Base-by-base conservation (phyloP, 345 rosid species). In the Arabis alpina region DNA sequence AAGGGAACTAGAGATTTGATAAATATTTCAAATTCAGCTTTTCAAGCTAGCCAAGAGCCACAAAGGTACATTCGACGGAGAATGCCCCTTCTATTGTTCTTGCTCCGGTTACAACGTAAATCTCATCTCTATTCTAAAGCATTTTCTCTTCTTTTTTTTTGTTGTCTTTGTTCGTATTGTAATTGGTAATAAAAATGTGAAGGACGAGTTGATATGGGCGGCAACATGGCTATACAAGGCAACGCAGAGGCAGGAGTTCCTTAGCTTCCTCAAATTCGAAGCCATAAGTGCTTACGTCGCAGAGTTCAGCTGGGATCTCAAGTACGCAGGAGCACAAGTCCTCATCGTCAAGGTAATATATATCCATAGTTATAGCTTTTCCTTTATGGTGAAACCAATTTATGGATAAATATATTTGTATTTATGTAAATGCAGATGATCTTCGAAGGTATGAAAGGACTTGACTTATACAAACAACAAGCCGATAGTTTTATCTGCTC, bases 121-220 rank as follows among this genome's bases (percentile, higher is more conserved):
- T 24, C 42, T 54, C 54, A 51, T 51, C 65, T 64, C 42, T 52
- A 48, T 36, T 34, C 16, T 8, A 13, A 37, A 5, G 1, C n/a
- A 27, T 39, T 62, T 53, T 62, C 14, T 52, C 8, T 61, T 66
- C 36, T 25, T 13, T 34, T 6, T 5, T 15, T n/a, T 13, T 24
- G 1, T 53, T 32, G 25, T 25, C 12, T 51, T 51, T 43, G 16
- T 36, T 52, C 41, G 24, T 37, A 40, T 41, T 42, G 5, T 73
- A 6, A 59, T 36, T 66, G 67, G 36, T 4, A 7, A 34, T 6
- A 34, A 30, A 49, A 28, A 50, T 61, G 16, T 72, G 70, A 81
- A 90, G 96, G 98, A 93, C 71, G 98, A 93, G 81, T 77, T 91
- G 36, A n/a, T 89, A 76, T 93, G 98, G 98, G 94, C 94, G 5